phyloP scores from a whole-genome alignment of 2,329 filamentous ascomycete genomes.

The Neonectria ditissima region DNA sequence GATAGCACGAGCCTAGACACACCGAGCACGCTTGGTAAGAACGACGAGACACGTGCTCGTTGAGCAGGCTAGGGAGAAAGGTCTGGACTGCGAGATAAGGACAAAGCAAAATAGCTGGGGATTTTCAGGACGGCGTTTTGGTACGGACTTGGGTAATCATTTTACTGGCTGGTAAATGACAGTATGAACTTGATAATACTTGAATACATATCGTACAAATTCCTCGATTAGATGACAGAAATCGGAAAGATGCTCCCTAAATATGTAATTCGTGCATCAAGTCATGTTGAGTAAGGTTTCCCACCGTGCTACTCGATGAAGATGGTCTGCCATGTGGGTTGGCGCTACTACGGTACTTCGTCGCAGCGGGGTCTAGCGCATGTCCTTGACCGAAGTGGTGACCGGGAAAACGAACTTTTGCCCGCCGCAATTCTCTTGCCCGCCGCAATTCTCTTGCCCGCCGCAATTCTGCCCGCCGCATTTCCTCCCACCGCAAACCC shows the following conservation, averaged over 20 bases:
- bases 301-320: not conserved
- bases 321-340: not conserved
- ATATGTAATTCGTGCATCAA: not conserved
- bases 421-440: conserved; percentile 12
- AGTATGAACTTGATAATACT: no score
- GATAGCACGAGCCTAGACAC: conserved; percentile 54
- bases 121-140: conserved; percentile 3
- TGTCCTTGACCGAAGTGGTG: not conserved
- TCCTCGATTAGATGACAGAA: not conserved
- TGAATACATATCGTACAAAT: not conserved
- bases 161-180: not conserved
- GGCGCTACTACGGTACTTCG: not conserved
- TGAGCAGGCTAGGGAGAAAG: not conserved
- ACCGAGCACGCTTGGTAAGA: conserved; percentile 53
- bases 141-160: not conserved
- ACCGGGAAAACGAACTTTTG: conserved; percentile 12
- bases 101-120: not conserved
- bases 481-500: conserved; percentile 1
- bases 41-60: conserved; percentile 40
- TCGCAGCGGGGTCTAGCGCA: conserved; percentile 4
- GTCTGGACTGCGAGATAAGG: not conserved
- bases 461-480: conserved; percentile 2
- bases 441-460: conserved; percentile 11
- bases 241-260: not conserved
- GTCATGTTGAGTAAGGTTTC: no score